Conservation (phyloP, 371 early-diverging fungal genomes). For the Umbelopsis sp. region DNA sequence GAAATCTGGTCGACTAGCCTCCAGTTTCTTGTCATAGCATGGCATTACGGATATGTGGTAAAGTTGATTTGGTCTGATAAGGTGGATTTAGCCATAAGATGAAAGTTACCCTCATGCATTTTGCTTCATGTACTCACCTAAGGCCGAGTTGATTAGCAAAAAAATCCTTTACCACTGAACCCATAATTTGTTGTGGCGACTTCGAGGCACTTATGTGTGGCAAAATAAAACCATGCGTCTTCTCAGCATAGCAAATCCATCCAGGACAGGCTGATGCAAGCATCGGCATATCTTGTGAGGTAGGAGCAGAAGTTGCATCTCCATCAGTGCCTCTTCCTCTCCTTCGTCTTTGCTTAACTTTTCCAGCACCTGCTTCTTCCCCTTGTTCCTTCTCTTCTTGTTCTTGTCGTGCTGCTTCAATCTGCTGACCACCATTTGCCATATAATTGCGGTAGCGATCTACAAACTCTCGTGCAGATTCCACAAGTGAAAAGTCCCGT, state of each 20-base stretch:
- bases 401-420: conserved; percentile 41
- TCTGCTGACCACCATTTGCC: conserved; percentile 45
- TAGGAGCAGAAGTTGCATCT: conserved; percentile 25
- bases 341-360: conserved; percentile 27
- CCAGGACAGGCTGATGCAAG: conserved; percentile 89
- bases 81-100: too few relatives aligned
- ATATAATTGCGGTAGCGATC: conserved; percentile 60
- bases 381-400: conserved; percentile 31
- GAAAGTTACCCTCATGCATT: too few relatives aligned
- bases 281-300: conserved; percentile 62
- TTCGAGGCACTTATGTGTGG: conserved; percentile 84
- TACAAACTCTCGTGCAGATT: conserved; percentile 90
- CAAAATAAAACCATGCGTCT: conserved; percentile 87
- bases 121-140: too few relatives aligned
- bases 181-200: conserved; percentile 97
- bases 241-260: conserved; percentile 99
- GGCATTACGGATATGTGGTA: conserved; percentile 97
- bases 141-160: conserved; percentile 61
- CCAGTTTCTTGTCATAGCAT: conserved; percentile 98
- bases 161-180: conserved; percentile 85
- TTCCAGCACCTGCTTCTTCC: conserved; percentile 21
- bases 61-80: conserved; percentile 65
- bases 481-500: conserved; percentile 82
- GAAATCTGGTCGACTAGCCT: conserved; percentile 93
- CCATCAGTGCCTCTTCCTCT: conserved; percentile 25